Base-by-base conservation (phyloP, 352 stramenopile genomes). In the Phytophthora parvispora region DNA sequence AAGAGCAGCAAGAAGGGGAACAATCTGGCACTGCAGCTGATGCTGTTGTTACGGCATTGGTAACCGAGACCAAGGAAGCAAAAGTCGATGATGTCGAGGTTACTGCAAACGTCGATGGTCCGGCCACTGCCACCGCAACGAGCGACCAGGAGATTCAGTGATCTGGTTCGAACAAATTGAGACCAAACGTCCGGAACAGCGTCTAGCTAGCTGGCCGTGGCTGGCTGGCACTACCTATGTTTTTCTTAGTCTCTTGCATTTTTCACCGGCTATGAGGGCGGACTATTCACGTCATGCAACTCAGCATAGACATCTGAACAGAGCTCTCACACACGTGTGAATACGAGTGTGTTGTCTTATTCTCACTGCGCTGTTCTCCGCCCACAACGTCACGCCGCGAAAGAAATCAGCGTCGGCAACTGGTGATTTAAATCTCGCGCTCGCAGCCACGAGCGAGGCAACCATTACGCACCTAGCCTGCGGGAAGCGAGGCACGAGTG, bases 371-470 rank as follows among this genome's bases (percentile, higher is more conserved):
- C 43, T 45, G 42, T 50, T 69, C 24, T 64, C 59, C 52, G 28
- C 16, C 16, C 55, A 50, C 36, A 36, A 56, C 53, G n/a, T 53
- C 29, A 63, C 60, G 49, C 25, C 47, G 42, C 67, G 52, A 67
- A 64, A 62, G 27, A 78, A 71, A 74, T 74, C 54, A 67, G 49
- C 42, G 24, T 15, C 32, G 13, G 52, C 38, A 22, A 32, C 24
- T 10, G 32, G 47, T 73, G 68, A 77, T 74, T 74, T 69, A 57
- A 54, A 64, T 72, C 47, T 60, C 60, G 42, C 48, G 6, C 47
- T 47, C 36, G 48, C 10, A 28, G 27, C 38, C 34, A 72, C 50
- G 32, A 32, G 22, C 34, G n/a, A 48, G n/a, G n/a, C 20, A 49
- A 43, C 36, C 36, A 43, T 43, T 43, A 43, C 36, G 20, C 36